Percentiles rank a stretch among this genome's conserved stretches.
Evolutionary conservation across 257 asterid species (phyloP).

Genomic region (Capsicum pubescens): DNA sequence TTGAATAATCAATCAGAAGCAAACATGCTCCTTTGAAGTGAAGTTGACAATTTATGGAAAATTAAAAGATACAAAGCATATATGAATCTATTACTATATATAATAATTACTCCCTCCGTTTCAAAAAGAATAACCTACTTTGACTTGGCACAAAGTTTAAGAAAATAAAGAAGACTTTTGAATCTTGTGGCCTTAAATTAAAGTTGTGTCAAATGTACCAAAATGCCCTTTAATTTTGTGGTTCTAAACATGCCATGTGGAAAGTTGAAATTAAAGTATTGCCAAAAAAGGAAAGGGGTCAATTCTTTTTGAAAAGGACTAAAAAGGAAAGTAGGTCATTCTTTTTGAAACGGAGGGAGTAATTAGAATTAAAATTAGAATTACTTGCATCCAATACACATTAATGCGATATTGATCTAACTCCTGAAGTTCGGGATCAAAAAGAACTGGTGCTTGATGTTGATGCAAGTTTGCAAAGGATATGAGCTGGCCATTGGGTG

Average conservation of each 20-base stretch:
- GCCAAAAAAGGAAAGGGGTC: no score
- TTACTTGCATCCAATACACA: not conserved
- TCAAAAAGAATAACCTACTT: no score
- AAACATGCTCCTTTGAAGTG: not conserved
- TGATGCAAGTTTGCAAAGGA: slow-evolving; percentile 1
- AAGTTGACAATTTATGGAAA: not conserved
- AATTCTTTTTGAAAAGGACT: no score
- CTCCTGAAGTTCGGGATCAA: not conserved
- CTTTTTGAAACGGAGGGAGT: no score
- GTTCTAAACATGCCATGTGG: no score
- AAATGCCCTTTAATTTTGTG: no score
- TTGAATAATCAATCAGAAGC: not conserved
- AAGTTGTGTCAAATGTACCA: no score
- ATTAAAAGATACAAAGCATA: not conserved
- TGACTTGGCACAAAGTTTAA: no score
- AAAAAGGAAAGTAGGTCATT: no score
- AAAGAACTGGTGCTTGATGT: not conserved
- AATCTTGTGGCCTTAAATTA: no score
- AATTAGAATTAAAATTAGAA: not conserved
- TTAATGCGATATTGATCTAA: not conserved
- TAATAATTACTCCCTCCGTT: not conserved
- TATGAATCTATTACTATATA: not conserved
- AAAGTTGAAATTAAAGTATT: no score
- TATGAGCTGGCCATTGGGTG: not conserved
- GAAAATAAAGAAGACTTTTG: no score